Evolutionary conservation across 2,329 filamentous ascomycete species (phyloP).

Genomic region (Furcasterigmium furcatum): DNA sequence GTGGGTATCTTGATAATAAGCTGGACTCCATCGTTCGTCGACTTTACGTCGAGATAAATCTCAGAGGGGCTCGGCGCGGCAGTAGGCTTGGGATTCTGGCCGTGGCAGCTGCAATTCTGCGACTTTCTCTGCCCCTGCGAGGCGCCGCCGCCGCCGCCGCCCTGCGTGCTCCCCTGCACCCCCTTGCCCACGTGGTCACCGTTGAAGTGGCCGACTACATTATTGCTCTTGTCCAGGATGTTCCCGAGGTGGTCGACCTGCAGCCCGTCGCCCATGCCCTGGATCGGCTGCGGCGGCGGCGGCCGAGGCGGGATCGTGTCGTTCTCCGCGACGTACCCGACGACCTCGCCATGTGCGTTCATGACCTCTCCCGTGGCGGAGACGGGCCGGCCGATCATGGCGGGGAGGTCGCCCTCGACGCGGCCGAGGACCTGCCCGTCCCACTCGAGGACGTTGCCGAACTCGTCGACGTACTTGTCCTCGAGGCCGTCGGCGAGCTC

Average conservation of each 20-base stretch:
- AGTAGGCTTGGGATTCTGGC: constrained; percentile 23
- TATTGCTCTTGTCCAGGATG: constrained; percentile 39
- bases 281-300: constrained; percentile 21
- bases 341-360: constrained; percentile 35
- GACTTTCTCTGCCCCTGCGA: constrained; percentile 11
- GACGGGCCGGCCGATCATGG: constrained; percentile 49
- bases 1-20: constrained; percentile 56
- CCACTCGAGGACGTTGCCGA: constrained; percentile 49
- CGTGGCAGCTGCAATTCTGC: constrained; percentile 23
- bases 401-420: constrained; percentile 50
- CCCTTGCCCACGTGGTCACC: constrained; percentile 16
- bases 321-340: constrained; percentile 42
- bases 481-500: constrained; percentile 37
- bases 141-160: constrained; percentile 11
- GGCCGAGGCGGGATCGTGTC: constrained; percentile 21
- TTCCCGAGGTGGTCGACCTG: constrained; percentile 42
- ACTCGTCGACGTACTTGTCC: constrained; percentile 48
- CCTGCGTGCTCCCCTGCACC: background rate
- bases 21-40: constrained; percentile 55
- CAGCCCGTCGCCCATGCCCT: constrained; percentile 32
- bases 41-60: constrained; percentile 55
- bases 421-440: constrained; percentile 48
- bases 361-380: constrained; percentile 42
- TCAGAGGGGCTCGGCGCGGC: constrained; percentile 44
- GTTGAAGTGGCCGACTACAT: constrained; percentile 45